Conservation (phyloP, 192 early-diverging fungal species). For the Coemansia furcata region DNA sequence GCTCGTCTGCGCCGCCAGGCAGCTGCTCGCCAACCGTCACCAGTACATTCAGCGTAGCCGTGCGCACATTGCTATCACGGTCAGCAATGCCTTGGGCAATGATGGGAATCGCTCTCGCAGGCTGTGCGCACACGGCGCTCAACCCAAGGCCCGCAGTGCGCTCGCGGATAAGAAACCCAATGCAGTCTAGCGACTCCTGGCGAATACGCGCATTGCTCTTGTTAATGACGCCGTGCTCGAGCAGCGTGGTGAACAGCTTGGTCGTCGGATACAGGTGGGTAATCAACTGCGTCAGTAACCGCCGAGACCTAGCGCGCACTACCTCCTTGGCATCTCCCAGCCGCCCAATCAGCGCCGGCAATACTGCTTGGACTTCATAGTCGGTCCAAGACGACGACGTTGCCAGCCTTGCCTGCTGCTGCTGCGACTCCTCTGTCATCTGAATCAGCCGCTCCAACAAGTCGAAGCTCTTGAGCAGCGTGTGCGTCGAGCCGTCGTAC, state of each 20-base stretch:
- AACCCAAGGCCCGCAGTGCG: conserved; percentile 41
- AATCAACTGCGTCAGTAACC: conserved; percentile 68
- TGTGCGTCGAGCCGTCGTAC: conserved; percentile 89
- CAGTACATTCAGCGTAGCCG: conserved; percentile 70
- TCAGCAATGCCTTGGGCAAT: conserved; percentile 76
- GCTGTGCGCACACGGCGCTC: conserved; percentile 47
- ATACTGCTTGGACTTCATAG: conserved; percentile 76
- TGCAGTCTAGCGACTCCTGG: conserved; percentile 79
- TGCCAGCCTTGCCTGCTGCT: conserved; percentile 11
- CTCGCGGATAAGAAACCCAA: conserved; percentile 68
- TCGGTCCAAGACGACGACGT: conserved; percentile 56
- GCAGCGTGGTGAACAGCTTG: conserved; percentile 69
- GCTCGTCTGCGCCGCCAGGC: conserved; percentile 60
- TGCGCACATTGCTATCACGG: conserved; percentile 77
- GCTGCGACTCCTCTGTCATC: conserved; percentile 62
- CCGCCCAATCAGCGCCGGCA: conserved; percentile 65
- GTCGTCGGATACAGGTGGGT: conserved; percentile 75
- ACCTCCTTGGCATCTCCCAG: conserved; percentile 84
- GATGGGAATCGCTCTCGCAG: conserved; percentile 67
- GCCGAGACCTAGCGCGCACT: conserved; percentile 66
- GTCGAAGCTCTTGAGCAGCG: conserved; percentile 82
- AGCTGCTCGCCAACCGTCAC: conserved; percentile 73
- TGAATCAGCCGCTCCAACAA: conserved; percentile 71
- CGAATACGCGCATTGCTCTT: conserved; percentile 79
- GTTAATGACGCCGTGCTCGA: conserved; percentile 63